Evolutionary conservation across 2,329 filamentous ascomycete species (phyloP).

Genomic region (Clonostachys solani): DNA sequence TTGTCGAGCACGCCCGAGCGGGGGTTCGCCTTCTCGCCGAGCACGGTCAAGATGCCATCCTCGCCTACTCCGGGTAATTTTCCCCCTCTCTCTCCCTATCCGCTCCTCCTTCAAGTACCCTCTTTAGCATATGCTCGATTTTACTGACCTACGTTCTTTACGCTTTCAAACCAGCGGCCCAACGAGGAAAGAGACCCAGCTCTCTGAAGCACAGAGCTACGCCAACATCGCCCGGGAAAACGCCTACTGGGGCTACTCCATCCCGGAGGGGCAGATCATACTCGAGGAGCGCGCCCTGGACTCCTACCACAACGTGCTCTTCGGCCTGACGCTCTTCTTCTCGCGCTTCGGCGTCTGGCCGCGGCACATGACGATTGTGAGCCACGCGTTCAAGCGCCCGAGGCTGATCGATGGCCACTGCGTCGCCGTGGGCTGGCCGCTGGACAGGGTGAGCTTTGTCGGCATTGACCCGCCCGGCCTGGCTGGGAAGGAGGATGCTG

Average conservation of each 20-base stretch:
- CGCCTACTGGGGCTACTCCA: constrained; percentile 33
- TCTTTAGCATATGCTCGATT: neutral
- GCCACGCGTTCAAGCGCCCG: constrained; percentile 64
- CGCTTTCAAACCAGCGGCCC: constrained; percentile 44
- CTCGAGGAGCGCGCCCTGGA: constrained; percentile 74
- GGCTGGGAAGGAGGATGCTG: constrained; percentile 28
- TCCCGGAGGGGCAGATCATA: constrained; percentile 29
- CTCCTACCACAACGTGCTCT: constrained; percentile 80
- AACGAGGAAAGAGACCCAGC: constrained; percentile 51
- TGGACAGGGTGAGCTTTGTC: constrained; percentile 41
- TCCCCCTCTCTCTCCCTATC: neutral
- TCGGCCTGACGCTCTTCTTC: constrained; percentile 57
- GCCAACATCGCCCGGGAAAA: constrained; percentile 44
- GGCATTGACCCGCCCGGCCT: constrained; percentile 61
- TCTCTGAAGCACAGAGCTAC: constrained; percentile 63
- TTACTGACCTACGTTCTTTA: neutral
- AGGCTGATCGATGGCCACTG: constrained; percentile 63
- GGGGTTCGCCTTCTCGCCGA: constrained; percentile 51
- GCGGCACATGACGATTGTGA: constrained; percentile 54
- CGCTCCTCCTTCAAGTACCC: neutral
- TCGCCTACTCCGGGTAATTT: constrained; percentile 69
- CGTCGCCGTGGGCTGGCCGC: constrained; percentile 51
- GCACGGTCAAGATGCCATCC: constrained; percentile 36
- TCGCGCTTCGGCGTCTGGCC: constrained; percentile 46
- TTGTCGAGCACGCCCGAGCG: constrained; percentile 68